Base-by-base conservation (phyloP, 805 yeast genomes). In the Ogataea polymorpha region DNA sequence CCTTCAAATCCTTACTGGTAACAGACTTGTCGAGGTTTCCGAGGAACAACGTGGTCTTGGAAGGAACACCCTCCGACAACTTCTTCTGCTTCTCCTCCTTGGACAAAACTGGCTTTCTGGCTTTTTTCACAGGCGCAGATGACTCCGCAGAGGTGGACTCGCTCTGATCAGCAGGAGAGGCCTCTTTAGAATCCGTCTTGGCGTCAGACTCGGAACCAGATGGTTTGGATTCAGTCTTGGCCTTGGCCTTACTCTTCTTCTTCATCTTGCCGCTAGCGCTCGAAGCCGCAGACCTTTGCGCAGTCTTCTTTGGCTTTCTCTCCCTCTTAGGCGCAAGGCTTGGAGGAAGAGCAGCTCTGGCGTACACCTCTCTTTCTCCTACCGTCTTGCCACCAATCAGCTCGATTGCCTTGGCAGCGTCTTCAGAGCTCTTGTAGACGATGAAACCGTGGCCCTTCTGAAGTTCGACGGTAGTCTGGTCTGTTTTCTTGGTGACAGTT, bases 351-450 rank as follows among this genome's bases (percentile, higher is more conserved):
- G 84, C 82, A 57, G 68, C 67, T 55, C 71, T 76, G 37, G 78
- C 72, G 45, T 68, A 71, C 37, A 80, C 68, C 40, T 67, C 62
- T 43, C 67, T 54, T n/a, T 59, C 67, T 6, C 57, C 55, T 21
- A 65, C 55, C 11, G 44, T 49, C 42, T 59, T 55, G 24, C 62
- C 65, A 14, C 53, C 51, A 25, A 59, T 53, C 15, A 54, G 49
- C n/a, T 44, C 51, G 21, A 61, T 77, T n/a, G 95, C 96, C 58
- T 70, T 67, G 55, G 74, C 65, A 55, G 87, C 95, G 32, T 72
- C 71, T 36, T 75, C 84, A 50, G 80, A 77, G 44, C 72, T 65
- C 36, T 76, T 70, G 50, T 82, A 79, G 49, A 74, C 75, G 48
- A 80, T 76, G 56, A 82, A 77, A 1, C 72, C 79, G 47, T 51